Evolutionary conservation across 257 asterid species (phyloP), one percentile per base, ranked within the genome.

Genomic region (Avicennia marina): DNA sequence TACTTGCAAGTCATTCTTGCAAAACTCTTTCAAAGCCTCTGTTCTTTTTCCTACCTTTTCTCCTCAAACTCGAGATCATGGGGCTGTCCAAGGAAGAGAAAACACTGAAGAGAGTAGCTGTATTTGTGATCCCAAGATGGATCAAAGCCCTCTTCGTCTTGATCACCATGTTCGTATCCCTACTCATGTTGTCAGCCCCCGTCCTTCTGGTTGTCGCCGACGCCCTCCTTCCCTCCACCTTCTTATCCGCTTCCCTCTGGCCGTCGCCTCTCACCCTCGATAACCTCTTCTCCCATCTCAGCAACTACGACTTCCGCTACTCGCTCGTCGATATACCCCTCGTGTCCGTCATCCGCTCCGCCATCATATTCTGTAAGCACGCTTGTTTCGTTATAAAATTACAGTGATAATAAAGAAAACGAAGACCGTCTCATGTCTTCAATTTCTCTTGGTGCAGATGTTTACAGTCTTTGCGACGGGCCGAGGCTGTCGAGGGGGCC

Each of bases 271-370:
- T n/a, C n/a, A n/a, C n/a, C n/a, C n/a, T n/a, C n/a, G n/a, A n/a
- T n/a, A n/a, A n/a, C n/a, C 38, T 85, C 26, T 68, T 77, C 0
- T 67, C 76, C 0, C 78, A 85, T 43, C 67, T 91, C 34, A 69
- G 7, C 32, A 60, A 72, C 65, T 93, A 93, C 78, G 97, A 93
- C 50, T 89, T 84, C 61, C 94, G 97, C 2, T 74, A 70, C 77
- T 93, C 99, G 7, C 86, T 93, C 61, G 58, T 89, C 68, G 99
- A 93, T 25, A 86, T 93, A 11, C 99, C 98, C 0, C 72, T 93
- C 13, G 74, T 89, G 61, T 93, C 97, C 73, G 53, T 89, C 67
- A 17, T 73, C 40, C 83, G 99, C 67, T 93, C 99, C 26, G 85
- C 81, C 44, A 68, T 89, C 77, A 93, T 93, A 34, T 56, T 93